Evolutionary conservation across 495 filamentous ascomycete genomes (phyloP), one percentile per base, ranked within the genome.

Genomic region (Parachaetomium inaequale): DNA sequence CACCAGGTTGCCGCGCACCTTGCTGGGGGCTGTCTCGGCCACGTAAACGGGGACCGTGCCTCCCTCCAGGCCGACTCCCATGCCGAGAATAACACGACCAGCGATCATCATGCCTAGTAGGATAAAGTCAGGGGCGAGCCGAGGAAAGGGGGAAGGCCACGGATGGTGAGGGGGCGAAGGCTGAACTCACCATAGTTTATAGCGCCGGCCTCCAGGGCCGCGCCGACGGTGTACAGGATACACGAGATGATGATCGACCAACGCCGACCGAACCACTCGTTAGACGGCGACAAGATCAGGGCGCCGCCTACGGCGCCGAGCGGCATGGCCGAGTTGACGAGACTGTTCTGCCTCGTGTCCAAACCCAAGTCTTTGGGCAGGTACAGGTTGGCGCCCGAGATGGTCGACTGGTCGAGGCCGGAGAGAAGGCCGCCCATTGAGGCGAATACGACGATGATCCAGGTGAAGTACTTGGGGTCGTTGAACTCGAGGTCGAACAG

Each of bases 271-370:
- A 45, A 45, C 54, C 23, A 57, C 54, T 57, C 54, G 38, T 57
- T 57, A 38, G 25, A 17, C 4, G 54, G 54, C 12, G 54, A 45
- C 7, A 57, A 38, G 2, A 57, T n/a, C 38, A 57, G 5, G 3
- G 54, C 54, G 38, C 54, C 54, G 15, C 54, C 54, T 2, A 57
- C 54, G 19, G 54, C 54, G 14, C 54, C 54, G 26, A 57, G 54
- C 26, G 54, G 54, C 54, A 57, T 57, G 17, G 54, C 54, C 54
- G 54, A n/a, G 54, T 57, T 57, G 54, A 57, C 54, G 17, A 57
- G 54, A 32, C 54, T 57, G 38, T 57, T 57, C 25, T 57, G 54
- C 54, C 54, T 19, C 54, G 54, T 57, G 28, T 57, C 54, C 26
- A 57, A 7, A 3, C 54, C 54, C 38, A 57, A 10, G 40, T 57